A percentile compares a stretch with the other conserved stretches of the same genome.
phyloP scores from a whole-genome alignment of 2,329 filamentous ascomycete genomes.

The Cadophora luteo-olivacea region DNA sequence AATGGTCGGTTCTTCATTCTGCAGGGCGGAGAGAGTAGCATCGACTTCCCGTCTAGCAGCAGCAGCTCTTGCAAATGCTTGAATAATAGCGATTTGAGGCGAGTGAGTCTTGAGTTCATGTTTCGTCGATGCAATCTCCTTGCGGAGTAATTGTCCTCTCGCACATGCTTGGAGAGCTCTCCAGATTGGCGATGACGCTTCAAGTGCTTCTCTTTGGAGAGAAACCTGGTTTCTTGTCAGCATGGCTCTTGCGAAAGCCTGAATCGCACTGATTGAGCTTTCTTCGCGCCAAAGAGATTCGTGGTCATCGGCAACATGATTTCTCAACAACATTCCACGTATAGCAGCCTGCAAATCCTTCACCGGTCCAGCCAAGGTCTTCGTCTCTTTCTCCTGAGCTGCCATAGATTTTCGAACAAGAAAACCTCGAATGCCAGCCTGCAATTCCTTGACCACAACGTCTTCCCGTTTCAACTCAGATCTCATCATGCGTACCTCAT shows the following conservation, averaged over 20 bases:
- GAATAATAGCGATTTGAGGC: slow-evolving; percentile 40
- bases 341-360: slow-evolving; percentile 69
- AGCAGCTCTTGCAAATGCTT: slow-evolving; percentile 54
- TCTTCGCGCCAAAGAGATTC: slow-evolving; percentile 58
- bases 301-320: slow-evolving; percentile 59
- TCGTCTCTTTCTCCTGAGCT: slow-evolving; percentile 62
- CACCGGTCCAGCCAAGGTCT: slow-evolving; percentile 58
- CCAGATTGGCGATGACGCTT: slow-evolving; percentile 57
- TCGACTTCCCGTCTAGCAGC: slow-evolving; percentile 59
- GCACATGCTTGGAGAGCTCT: slow-evolving; percentile 51
- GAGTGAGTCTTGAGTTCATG: slow-evolving; percentile 60
- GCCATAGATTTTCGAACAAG: slow-evolving; percentile 64
- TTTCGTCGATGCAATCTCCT: slow-evolving; percentile 52
- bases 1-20: slow-evolving; percentile 53
- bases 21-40: slow-evolving; percentile 55
- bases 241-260: slow-evolving; percentile 70
- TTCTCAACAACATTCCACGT: slow-evolving; percentile 66
- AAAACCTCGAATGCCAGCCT: slow-evolving; percentile 71
- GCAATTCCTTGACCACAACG: slow-evolving; percentile 69
- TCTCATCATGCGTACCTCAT: slow-evolving; percentile 61
- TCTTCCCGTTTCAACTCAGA: slow-evolving; percentile 67
- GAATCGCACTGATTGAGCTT: slow-evolving; percentile 60
- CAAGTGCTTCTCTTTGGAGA: slow-evolving; percentile 57
- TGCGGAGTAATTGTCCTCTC: slow-evolving; percentile 55
- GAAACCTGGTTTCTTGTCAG: slow-evolving; percentile 62